Evolutionary conservation across 2,329 filamentous ascomycete genomes (phyloP), one percentile per base, ranked within the genome.

Genomic region (Phialemonium atrogriseum): DNA sequence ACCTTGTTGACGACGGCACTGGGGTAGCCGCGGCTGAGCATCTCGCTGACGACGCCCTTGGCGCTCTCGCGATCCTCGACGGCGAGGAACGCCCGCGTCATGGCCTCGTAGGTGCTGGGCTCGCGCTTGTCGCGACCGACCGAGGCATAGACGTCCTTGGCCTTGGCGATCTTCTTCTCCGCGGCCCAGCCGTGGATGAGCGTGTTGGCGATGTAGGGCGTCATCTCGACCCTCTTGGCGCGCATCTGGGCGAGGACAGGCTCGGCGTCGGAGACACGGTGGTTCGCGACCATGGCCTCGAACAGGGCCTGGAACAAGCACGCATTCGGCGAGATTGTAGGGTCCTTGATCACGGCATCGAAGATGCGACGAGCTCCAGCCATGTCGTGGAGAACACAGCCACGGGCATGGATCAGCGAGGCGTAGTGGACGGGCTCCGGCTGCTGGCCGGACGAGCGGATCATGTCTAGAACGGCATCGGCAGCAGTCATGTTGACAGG

Each of bases 91-190:
- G 91, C 91, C 27, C 91, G 75, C 5, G 88, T 94, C 91, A 98
- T 98, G 24, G 89, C 88, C 62, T 98, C 91, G 56, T 98, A 98
- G 5, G 91, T 98, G 66, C 87, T 95, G 4, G 91, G 91, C 64
- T 98, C 91, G 35, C 91, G 80, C 62, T 80, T 87, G 33, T 78
- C 73, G 17, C 76, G 71, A 7, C 79, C 74, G 4, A 98, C 79
- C n/a, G 73, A 69, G 37, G 83, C 72, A 53, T 94, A 98, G 39
- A 95, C 78, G 15, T 71, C 63, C 50, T 80, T 77, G 12, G 87
- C 84, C 58, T 86, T 88, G 38, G 64, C 60, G 26, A 96, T 83
- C 41, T 93, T 73, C 59, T 82, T 81, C 54, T 84, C 83, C 10
- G 80, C 73, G 14, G 89, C 85, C 89, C 91, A 98, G 41, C 91